Percentiles rank a stretch among this genome's conserved stretches.
Conservation (phyloP, 2,329 filamentous ascomycete species). For the Monosporascus sp. region DNA sequence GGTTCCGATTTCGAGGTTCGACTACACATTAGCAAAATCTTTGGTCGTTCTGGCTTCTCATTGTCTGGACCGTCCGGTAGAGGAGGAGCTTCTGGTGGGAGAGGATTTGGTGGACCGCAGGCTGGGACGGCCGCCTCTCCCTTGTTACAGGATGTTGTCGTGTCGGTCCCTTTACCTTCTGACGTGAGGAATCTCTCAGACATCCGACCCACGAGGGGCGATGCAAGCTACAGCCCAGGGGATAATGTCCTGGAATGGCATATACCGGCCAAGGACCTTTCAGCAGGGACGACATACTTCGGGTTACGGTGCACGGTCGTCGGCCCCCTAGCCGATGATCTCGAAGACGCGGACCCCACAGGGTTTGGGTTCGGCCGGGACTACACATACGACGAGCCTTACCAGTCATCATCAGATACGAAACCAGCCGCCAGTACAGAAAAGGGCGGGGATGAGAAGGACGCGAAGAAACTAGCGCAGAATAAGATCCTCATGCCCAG, state of each 20-base stretch:
- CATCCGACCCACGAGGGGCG: slow-evolving; percentile 73
- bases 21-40: slow-evolving; percentile 64
- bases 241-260: slow-evolving; percentile 77
- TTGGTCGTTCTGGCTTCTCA: slow-evolving; percentile 38
- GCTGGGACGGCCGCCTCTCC: slow-evolving; percentile 54
- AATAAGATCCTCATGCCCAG: slow-evolving; percentile 77
- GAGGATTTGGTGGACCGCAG: slow-evolving; percentile 41
- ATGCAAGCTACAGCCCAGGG: slow-evolving; percentile 73
- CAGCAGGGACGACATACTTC: slow-evolving; percentile 61
- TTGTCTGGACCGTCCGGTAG: slow-evolving; percentile 35
- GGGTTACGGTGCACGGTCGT: slow-evolving; percentile 76
- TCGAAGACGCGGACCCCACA: slow-evolving; percentile 40
- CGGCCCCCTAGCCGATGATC: slow-evolving; percentile 51
- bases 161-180: slow-evolving; percentile 73
- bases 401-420: slow-evolving; percentile 40
- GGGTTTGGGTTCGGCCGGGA: slow-evolving; percentile 48
- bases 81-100: slow-evolving; percentile 33
- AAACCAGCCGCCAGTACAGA: slow-evolving; percentile 28
- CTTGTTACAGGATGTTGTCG: slow-evolving; percentile 67
- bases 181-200: slow-evolving; percentile 80
- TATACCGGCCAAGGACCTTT: slow-evolving; percentile 71
- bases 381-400: slow-evolving; percentile 51
- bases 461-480: slow-evolving; percentile 55
- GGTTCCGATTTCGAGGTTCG: slow-evolving; percentile 88
- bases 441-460: slow-evolving; percentile 38